phyloP scores from a whole-genome alignment of 352 stramenopile species.

The Globisporangium nagaii region DNA sequence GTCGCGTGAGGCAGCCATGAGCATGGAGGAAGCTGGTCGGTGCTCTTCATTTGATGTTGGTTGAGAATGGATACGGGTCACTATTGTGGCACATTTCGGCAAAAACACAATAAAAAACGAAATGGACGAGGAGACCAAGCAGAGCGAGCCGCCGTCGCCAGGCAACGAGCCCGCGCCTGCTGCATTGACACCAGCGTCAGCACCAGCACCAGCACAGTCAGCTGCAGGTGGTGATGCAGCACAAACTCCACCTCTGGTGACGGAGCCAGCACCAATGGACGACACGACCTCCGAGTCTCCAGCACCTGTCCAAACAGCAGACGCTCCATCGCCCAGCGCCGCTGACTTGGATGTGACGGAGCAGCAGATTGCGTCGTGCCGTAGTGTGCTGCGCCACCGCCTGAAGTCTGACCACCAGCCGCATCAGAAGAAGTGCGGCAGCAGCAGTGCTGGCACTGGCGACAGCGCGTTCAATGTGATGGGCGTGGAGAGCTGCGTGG shows the following conservation, averaged over 20 bases:
- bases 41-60: too few relatives aligned
- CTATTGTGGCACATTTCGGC: too few relatives aligned
- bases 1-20: too few relatives aligned
- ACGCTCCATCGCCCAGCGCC: not conserved
- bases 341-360: conserved; percentile 7
- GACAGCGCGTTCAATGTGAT: conserved; percentile 11
- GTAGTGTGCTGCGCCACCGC: conserved; percentile 31
- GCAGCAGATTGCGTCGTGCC: conserved; percentile 26
- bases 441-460: not conserved
- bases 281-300: not conserved
- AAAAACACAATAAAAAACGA: not conserved
- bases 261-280: not conserved
- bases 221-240: too few relatives aligned
- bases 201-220: not conserved
- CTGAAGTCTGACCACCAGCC: conserved; percentile 20
- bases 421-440: too few relatives aligned
- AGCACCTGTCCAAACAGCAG: not conserved
- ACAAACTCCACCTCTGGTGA: too few relatives aligned
- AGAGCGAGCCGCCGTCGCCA: conserved; percentile 1
- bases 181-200: not conserved
- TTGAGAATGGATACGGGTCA: too few relatives aligned
- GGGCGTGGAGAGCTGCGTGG: conserved; percentile 13
- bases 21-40: too few relatives aligned
- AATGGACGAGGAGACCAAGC: conserved; percentile 7
- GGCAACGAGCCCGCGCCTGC: not conserved